Conservation (phyloP, 495 filamentous ascomycete genomes). For the Oidiodendron maius region DNA sequence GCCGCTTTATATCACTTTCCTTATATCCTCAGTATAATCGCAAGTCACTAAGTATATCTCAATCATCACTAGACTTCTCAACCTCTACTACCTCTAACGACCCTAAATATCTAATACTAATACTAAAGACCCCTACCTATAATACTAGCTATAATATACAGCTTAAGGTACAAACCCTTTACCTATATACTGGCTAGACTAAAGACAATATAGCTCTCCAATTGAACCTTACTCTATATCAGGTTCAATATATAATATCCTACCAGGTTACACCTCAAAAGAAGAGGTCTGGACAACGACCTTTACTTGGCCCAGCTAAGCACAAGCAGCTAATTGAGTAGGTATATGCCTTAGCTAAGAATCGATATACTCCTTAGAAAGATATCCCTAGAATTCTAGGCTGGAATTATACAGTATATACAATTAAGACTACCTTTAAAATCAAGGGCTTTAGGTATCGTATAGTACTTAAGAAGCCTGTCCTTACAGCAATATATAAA, state of each 20-base stretch:
- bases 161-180: constrained; percentile 17
- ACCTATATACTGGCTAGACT: constrained; percentile 13
- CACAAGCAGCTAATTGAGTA: constrained; percentile 25
- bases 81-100: too few species aligned
- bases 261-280: constrained; percentile 15
- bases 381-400: constrained; percentile 23
- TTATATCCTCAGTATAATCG: too few species aligned
- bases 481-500: constrained; percentile 11
- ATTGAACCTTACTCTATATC: constrained; percentile 14
- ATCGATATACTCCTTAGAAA: constrained; percentile 19
- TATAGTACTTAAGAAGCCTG: constrained; percentile 21
- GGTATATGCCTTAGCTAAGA: constrained; percentile 20
- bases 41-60: too few species aligned
- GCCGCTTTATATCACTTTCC: too few species aligned
- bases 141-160: constrained; percentile 19
- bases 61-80: too few species aligned
- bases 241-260: constrained; percentile 25
- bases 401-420: constrained; percentile 11
- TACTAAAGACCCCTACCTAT: too few species aligned
- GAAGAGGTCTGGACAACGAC: constrained; percentile 14
- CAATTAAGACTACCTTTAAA: constrained; percentile 20
- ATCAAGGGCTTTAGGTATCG: constrained; percentile 25
- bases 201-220: constrained; percentile 19
- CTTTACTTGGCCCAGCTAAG: constrained; percentile 16
- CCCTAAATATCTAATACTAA: too few species aligned